These are phyloP conservation scores for Suhomyces yuchorum DNA, from an alignment of 1,139 yeast genomes.

Conservation along the genomic window DNA sequence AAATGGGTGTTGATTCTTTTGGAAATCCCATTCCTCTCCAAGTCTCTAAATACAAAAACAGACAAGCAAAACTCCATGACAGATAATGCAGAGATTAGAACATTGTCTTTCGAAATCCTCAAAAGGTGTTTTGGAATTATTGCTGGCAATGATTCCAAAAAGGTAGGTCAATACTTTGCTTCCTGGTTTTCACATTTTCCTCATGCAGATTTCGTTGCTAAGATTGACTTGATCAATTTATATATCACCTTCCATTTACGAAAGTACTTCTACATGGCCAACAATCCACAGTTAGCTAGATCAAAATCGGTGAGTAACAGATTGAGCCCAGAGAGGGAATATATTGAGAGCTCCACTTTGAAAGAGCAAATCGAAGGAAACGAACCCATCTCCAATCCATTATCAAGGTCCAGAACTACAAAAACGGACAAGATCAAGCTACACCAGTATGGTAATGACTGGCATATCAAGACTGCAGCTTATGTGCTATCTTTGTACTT, in stretches of 20 bases:
- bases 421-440: slow-evolving; percentile 50
- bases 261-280: slow-evolving; percentile 38
- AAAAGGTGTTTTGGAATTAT: slow-evolving; percentile 69
- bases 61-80: slow-evolving; percentile 29
- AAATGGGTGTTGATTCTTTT: slow-evolving; percentile 62
- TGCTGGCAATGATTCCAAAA: slow-evolving; percentile 48
- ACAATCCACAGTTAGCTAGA: slow-evolving; percentile 32
- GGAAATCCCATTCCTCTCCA: slow-evolving; percentile 60
- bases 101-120: slow-evolving; percentile 61
- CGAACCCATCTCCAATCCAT: slow-evolving; percentile 11
- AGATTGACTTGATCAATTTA: slow-evolving; percentile 59
- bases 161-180: slow-evolving; percentile 47
- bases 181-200: slow-evolving; percentile 59
- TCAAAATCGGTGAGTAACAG: slow-evolving; percentile 1
- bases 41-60: slow-evolving; percentile 33
- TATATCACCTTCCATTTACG: slow-evolving; percentile 66
- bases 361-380: slow-evolving; percentile 21
- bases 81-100: slow-evolving; percentile 53
- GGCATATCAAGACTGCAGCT: slow-evolving; percentile 77
- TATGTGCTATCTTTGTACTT: slow-evolving; percentile 56
- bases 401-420: slow-evolving; percentile 20
- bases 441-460: slow-evolving; percentile 72
- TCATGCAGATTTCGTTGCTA: slow-evolving; percentile 39
- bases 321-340: slow-evolving; percentile 16
- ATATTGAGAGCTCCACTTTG: slow-evolving; percentile 18